Percentiles rank a stretch among this genome's conserved stretches.
Conservation (phyloP, 139 green algal genomes). For the Chlorella sp. region DNA sequence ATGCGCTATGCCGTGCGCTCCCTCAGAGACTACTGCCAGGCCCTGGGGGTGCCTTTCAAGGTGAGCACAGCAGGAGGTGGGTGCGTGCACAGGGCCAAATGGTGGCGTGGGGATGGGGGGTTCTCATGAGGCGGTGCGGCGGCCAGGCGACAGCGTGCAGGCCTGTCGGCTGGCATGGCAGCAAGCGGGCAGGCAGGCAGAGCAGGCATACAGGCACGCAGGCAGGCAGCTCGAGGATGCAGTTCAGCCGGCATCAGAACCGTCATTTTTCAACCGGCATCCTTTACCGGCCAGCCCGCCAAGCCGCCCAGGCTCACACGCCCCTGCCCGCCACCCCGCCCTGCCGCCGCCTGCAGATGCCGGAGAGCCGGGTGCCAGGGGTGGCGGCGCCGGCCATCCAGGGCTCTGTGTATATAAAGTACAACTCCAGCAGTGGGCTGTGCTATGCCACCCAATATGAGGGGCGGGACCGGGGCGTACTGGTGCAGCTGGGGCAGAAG, state of each 20-base stretch:
- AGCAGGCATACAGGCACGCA: background rate
- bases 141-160: background rate
- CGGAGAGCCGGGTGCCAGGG: slow-evolving; percentile 18
- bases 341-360: background rate
- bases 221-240: too few relatives aligned
- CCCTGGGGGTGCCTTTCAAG: slow-evolving; percentile 54
- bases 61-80: background rate
- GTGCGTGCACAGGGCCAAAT: background rate
- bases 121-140: background rate
- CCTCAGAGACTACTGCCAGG: slow-evolving; percentile 69
- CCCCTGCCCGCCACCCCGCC: background rate
- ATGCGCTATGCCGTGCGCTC: slow-evolving; percentile 62
- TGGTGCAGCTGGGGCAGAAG: slow-evolving; percentile 68
- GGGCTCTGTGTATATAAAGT: slow-evolving; percentile 74
- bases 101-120: background rate
- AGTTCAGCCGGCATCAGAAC: background rate
- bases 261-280: too few relatives aligned
- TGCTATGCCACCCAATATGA: slow-evolving; percentile 53
- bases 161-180: background rate
- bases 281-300: too few relatives aligned
- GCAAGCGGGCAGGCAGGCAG: background rate
- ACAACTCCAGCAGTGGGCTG: slow-evolving; percentile 55
- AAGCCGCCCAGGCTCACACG: background rate
- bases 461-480: slow-evolving; percentile 68
- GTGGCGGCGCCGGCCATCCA: slow-evolving; percentile 29